phyloP scores from a whole-genome alignment of 2,329 filamentous ascomycete species.

The Aspergillus novoparasiticus region DNA sequence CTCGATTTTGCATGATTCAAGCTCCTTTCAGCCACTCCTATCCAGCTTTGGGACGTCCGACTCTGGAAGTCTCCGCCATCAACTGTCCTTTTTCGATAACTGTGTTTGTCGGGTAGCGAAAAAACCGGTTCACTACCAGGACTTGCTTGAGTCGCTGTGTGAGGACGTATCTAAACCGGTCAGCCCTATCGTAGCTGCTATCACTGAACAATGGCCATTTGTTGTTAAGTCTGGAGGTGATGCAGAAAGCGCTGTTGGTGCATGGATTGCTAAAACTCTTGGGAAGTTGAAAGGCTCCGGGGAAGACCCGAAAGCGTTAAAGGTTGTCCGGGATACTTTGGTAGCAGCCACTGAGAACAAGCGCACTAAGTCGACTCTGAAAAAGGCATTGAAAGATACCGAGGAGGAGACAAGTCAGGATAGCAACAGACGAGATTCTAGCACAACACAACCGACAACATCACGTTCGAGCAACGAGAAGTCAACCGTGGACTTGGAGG shows the following conservation, averaged over 20 bases:
- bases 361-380: conserved; percentile 42
- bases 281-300: conserved; percentile 56
- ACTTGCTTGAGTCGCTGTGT: conserved; percentile 46
- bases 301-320: conserved; percentile 53
- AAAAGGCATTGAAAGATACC: conserved; percentile 28
- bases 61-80: conserved; percentile 32
- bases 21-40: conserved; percentile 41
- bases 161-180: conserved; percentile 42
- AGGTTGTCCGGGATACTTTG: conserved; percentile 49
- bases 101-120: conserved; percentile 74
- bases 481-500: conserved; percentile 51
- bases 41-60: conserved; percentile 41
- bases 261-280: conserved; percentile 63
- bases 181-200: conserved; percentile 68
- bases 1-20: conserved; percentile 36
- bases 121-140: conserved; percentile 79
- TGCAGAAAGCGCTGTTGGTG: conserved; percentile 52
- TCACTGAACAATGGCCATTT: conserved; percentile 79
- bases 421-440: conserved; percentile 13
- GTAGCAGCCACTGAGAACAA: conserved; percentile 42
- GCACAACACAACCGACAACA: conserved; percentile 17
- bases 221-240: conserved; percentile 55
- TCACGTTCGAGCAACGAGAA: conserved; percentile 12
- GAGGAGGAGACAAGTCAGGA: conserved; percentile 20
- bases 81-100: conserved; percentile 79